phyloP scores from a whole-genome alignment of 805 yeast species.

The Suhomyces faveliae region DNA sequence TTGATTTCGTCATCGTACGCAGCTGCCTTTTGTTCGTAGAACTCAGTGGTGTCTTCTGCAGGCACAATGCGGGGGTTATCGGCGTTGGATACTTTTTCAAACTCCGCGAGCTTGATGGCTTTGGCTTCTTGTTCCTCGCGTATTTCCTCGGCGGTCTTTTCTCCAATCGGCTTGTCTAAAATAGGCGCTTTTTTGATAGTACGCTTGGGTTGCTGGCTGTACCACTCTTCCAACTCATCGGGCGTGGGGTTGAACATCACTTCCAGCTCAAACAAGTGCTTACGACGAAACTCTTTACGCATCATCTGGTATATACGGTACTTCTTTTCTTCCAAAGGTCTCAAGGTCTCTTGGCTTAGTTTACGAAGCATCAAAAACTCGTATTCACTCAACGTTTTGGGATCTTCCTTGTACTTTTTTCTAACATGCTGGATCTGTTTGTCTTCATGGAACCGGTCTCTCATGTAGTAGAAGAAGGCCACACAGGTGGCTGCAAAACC shows the following conservation, averaged over 20 bases:
- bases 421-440: conserved; percentile 49
- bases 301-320: conserved; percentile 58
- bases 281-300: conserved; percentile 44
- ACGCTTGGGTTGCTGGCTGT: conserved; percentile 31
- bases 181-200: conserved; percentile 24
- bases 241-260: conserved; percentile 42
- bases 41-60: conserved; percentile 76
- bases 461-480: conserved; percentile 64
- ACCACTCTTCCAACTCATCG: conserved; percentile 43
- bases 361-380: conserved; percentile 63
- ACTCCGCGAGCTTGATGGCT: conserved; percentile 8
- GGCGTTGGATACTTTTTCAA: conserved; percentile 28
- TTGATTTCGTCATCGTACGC: conserved; percentile 80
- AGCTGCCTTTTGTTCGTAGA: conserved; percentile 74
- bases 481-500: conserved; percentile 55
- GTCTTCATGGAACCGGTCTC: conserved; percentile 64
- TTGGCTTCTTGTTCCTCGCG: background rate
- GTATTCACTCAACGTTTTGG: conserved; percentile 53
- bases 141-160: conserved; percentile 29
- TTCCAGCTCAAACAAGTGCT: conserved; percentile 32
- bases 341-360: conserved; percentile 51
- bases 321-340: conserved; percentile 64
- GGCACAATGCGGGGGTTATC: conserved; percentile 52
- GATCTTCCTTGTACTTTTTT: conserved; percentile 35
- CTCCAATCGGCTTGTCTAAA: conserved; percentile 17